Evolutionary conservation across 2,329 filamentous ascomycete species (phyloP), one percentile per base, ranked within the genome.

Genomic region (Arthrobotrys conoides): DNA sequence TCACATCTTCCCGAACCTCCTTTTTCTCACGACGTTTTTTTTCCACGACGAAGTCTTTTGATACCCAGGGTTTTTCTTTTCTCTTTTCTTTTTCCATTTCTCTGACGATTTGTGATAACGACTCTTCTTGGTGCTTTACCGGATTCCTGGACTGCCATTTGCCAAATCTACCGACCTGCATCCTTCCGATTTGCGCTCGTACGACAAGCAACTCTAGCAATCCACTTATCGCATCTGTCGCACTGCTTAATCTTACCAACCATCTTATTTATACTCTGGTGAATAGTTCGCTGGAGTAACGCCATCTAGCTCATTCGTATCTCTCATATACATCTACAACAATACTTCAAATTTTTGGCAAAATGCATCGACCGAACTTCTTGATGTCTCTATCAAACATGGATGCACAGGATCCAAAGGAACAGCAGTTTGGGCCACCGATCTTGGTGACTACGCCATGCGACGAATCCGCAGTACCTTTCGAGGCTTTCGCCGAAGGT

Each of bases 351-450:
- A 57, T 36, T 36, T 36, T 20, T 20, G 5, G 30, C 53, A 69
- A 36, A 48, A 77, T 77, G 73, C 73, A 77, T 46, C 73, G 73
- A 67, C 67, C 67, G 41, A 77, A 67, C 24, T 77, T 71, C 53
- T 64, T 67, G 44, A 68, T 71, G 67, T 61, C 73, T 53, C 51
- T 77, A 14, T 36, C 66, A 20, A 71, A 38, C 20, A 71, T 67
- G 67, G 67, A 71, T 16, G 20, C 67, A 14, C 66, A 77, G 36
- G 61, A 33, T 27, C 30, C 59, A 30, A 71, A 79, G 41, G 69
- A 79, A 51, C 76, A 69, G 20, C 41, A 48, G 4, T 73, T 79
- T 18, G 69, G 76, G 22, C 76, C 69, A 0, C 57, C 70, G 9
- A 79, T 79, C 38, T 41, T 79, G 38, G 70, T 79, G 18, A 79